Percentiles rank a stretch among this genome's conserved stretches.
phyloP scores from a whole-genome alignment of 169 alveolate species.

The Babesia ovis region DNA sequence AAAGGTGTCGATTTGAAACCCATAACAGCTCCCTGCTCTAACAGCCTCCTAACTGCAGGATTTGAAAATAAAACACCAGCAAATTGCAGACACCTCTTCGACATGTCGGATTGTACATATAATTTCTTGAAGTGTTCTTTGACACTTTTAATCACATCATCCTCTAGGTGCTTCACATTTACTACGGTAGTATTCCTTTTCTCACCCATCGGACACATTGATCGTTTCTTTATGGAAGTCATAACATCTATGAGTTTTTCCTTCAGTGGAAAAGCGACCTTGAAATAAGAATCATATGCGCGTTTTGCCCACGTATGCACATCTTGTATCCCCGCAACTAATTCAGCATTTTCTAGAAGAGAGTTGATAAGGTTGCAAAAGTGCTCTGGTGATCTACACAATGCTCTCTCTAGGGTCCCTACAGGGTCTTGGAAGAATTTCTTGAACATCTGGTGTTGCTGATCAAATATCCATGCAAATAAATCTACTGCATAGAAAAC shows the following conservation, averaged over 20 bases:
- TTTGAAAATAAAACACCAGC: neutral
- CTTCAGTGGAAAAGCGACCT: constrained; percentile 14
- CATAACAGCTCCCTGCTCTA: neutral
- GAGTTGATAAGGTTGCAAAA: constrained; percentile 20
- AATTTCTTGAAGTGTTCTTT: neutral
- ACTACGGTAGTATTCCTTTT: neutral
- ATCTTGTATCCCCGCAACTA: neutral
- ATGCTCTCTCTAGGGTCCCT: constrained; percentile 20
- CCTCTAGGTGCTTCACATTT: neutral
- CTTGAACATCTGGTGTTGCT: constrained; percentile 34
- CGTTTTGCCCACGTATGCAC: constrained; percentile 19
- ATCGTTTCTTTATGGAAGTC: constrained; percentile 1
- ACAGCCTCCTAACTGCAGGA: neutral
- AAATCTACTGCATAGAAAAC: constrained; percentile 52
- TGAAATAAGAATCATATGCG: constrained; percentile 21
- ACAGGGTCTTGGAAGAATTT: constrained; percentile 55
- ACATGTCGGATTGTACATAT: neutral
- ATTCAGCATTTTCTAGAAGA: constrained; percentile 14
- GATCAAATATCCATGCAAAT: constrained; percentile 48
- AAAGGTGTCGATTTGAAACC: constrained; percentile 5
- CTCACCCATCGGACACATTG: neutral
- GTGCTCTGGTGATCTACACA: constrained; percentile 3
- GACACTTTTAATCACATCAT: neutral
- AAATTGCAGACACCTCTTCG: constrained; percentile 9
- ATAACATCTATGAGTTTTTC: constrained; percentile 12